A percentile compares a stretch with the other conserved stretches of the same genome.
These are phyloP conservation scores for Cynara cardunculus DNA, from an alignment of 129 eudicot genomes.

Conservation along the genomic window DNA sequence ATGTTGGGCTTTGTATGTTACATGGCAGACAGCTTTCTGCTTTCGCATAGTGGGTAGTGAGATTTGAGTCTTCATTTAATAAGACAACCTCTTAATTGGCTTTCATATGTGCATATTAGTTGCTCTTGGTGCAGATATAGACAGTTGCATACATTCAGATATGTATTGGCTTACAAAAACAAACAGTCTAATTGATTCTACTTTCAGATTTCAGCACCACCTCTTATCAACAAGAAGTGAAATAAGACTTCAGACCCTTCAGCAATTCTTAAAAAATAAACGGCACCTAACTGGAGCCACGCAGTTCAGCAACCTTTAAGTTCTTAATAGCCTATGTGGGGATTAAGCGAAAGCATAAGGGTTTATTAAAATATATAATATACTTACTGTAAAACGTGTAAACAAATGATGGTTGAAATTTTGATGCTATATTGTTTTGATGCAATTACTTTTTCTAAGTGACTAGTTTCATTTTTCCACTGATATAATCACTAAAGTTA, in stretches of 20 bases:
- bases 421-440: neutral
- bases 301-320: neutral
- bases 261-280: neutral
- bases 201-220: neutral
- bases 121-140: neutral
- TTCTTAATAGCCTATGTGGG: neutral
- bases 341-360: neutral
- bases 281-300: neutral
- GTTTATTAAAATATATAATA: neutral
- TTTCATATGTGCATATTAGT: slow-evolving; percentile 2
- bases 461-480: neutral
- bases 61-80: neutral
- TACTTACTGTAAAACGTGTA: neutral
- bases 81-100: neutral
- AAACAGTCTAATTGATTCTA: neutral
- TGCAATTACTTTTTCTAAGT: neutral
- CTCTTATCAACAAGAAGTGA: neutral
- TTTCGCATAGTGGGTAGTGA: neutral
- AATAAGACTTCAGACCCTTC: neutral
- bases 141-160: neutral
- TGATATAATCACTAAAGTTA: neutral
- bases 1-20: neutral
- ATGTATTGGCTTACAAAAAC: neutral
- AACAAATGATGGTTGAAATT: neutral
- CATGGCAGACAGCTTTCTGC: neutral